Evolutionary conservation across 495 filamentous ascomycete species (phyloP).

Genomic region (Aspergillus ostianus): DNA sequence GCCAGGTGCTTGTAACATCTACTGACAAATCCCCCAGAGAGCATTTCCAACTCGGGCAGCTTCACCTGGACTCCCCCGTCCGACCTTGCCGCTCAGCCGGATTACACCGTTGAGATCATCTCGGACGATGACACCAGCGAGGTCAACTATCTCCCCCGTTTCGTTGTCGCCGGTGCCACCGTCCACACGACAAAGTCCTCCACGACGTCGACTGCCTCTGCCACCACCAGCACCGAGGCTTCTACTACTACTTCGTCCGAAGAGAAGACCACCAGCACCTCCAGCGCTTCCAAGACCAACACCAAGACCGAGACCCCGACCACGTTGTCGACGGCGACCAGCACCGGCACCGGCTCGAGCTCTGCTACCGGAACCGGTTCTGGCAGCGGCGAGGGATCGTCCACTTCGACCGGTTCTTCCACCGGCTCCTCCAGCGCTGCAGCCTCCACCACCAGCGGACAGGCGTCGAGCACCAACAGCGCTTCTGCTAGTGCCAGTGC

Average conservation of each 20-base stretch:
- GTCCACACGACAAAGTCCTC: conserved; percentile 29
- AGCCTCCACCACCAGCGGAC: conserved; percentile 12
- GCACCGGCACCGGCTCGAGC: conserved; percentile 20
- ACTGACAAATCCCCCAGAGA: conserved; percentile 35
- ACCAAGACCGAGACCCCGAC: conserved; percentile 18
- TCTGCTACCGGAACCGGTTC: conserved; percentile 14
- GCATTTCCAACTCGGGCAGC: conserved; percentile 55
- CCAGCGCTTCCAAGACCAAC: conserved; percentile 34
- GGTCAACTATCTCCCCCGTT: conserved; percentile 60
- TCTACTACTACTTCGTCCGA: conserved; percentile 44
- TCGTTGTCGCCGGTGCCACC: conserved; percentile 52
- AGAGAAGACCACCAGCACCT: conserved; percentile 37
- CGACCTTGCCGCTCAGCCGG: conserved; percentile 39
- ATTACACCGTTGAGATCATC: conserved; percentile 62
- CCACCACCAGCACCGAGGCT: conserved; percentile 45
- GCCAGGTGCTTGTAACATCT: not conserved
- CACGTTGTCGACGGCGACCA: conserved; percentile 18
- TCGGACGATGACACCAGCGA: conserved; percentile 40
- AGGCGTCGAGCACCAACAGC: conserved; percentile 19
- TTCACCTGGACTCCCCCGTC: conserved; percentile 55
- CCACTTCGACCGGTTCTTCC: conserved; percentile 9
- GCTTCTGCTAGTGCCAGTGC: conserved; percentile 33
- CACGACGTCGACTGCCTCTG: conserved; percentile 39
- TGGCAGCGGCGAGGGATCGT: conserved; percentile 7
- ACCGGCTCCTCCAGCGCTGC: conserved; percentile 20